Evolutionary conservation across 768 basidiomycete species (phyloP).

Genomic region (Asterophora lycoperdoides): DNA sequence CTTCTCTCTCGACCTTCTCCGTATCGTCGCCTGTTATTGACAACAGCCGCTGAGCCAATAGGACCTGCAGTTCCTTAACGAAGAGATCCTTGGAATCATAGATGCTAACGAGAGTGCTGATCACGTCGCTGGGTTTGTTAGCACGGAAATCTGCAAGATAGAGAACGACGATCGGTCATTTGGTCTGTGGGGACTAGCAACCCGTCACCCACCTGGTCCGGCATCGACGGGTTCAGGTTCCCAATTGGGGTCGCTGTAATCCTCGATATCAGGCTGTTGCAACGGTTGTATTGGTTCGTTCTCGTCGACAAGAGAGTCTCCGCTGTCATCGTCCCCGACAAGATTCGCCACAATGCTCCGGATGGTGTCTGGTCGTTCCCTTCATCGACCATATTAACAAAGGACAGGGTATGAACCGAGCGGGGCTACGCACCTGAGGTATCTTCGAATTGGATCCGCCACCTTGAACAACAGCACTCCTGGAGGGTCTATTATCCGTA

Average conservation of each 20-base stretch:
- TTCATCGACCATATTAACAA: constrained; percentile 26
- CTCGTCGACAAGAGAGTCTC: constrained; percentile 81
- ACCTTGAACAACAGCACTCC: constrained; percentile 93
- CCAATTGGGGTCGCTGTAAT: constrained; percentile 91
- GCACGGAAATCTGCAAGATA: constrained; percentile 72
- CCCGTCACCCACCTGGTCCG: constrained; percentile 67
- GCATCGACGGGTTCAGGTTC: constrained; percentile 96
- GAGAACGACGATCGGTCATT: neutral
- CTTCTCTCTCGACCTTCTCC: constrained; percentile 74
- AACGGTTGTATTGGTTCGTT: constrained; percentile 76
- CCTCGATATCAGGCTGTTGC: constrained; percentile 73
- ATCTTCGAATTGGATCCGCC: constrained; percentile 86
- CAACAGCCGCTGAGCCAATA: constrained; percentile 84
- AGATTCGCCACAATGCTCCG: constrained; percentile 88
- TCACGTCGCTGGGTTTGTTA: constrained; percentile 88
- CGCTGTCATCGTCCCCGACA: constrained; percentile 78
- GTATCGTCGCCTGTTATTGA: constrained; percentile 75
- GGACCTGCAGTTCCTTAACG: constrained; percentile 89
- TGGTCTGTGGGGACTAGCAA: neutral
- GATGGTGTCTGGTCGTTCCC: constrained; percentile 89
- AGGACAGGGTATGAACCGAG: neutral
- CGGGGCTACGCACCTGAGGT: constrained; percentile 59
- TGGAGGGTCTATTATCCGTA: constrained; percentile 87
- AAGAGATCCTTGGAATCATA: constrained; percentile 97
- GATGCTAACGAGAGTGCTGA: constrained; percentile 95